Percentiles rank a stretch among this genome's conserved stretches.
Evolutionary conservation across 1,284 basidiomycete genomes (phyloP).

Genomic region (Hymenochaete sp.): DNA sequence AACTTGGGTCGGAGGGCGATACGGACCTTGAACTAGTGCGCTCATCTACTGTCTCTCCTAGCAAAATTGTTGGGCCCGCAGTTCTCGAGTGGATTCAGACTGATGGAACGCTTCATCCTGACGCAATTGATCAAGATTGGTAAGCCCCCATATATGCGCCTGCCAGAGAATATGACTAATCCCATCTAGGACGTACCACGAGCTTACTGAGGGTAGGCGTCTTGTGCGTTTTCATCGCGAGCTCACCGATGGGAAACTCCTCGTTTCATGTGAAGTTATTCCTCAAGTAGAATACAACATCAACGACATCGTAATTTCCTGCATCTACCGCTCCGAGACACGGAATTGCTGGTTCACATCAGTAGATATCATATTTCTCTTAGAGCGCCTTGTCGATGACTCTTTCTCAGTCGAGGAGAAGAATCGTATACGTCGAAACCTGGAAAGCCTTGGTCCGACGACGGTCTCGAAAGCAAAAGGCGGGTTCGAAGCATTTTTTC

Average conservation of each 20-base stretch:
- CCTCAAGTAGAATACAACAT: constrained; percentile 48
- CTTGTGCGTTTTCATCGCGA: constrained; percentile 63
- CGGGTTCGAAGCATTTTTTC: constrained; percentile 77
- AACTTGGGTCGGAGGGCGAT: background rate
- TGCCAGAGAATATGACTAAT: too few relatives aligned
- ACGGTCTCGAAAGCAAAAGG: constrained; percentile 84
- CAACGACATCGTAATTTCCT: constrained; percentile 66
- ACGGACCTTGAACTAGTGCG: constrained; percentile 10
- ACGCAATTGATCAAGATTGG: constrained; percentile 13
- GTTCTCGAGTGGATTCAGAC: constrained; percentile 13
- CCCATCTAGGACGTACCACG: constrained; percentile 43
- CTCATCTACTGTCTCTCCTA: constrained; percentile 1
- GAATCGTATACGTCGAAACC: constrained; percentile 88
- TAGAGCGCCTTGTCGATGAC: constrained; percentile 80
- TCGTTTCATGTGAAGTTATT: constrained; percentile 57
- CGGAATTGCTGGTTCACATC: constrained; percentile 85
- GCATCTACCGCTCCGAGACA: constrained; percentile 80
- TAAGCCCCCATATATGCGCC: too few relatives aligned
- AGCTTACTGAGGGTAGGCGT: constrained; percentile 51
- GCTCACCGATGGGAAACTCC: constrained; percentile 51
- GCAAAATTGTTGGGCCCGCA: constrained; percentile 2
- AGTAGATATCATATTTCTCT: constrained; percentile 89
- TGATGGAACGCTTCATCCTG: constrained; percentile 19
- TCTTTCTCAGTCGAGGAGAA: constrained; percentile 92
- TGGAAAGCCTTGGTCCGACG: constrained; percentile 86